These are phyloP conservation scores for Aspergillus sojae DNA, from an alignment of 2,329 filamentous ascomycete species.

Conservation along the genomic window DNA sequence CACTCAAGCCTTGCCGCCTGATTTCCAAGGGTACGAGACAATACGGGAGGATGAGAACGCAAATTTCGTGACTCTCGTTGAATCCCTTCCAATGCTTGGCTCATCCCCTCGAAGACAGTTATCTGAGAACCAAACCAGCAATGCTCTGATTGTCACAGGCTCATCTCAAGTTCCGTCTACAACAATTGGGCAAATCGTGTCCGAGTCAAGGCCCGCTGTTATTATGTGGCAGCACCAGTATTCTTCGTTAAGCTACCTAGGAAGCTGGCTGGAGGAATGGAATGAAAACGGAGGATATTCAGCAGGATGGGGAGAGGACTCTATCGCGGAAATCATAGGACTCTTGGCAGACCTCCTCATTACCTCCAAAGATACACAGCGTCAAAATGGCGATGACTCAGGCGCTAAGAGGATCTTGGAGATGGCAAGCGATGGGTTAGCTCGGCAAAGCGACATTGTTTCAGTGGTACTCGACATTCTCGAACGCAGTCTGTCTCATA, in stretches of 20 bases:
- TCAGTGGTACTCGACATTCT: conserved; percentile 82
- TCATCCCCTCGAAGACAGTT: conserved; percentile 28
- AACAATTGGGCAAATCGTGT: conserved; percentile 64
- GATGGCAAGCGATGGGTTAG: conserved; percentile 53
- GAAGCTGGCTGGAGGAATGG: conserved; percentile 62
- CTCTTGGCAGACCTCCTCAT: conserved; percentile 72
- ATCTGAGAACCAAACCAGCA: conserved; percentile 26
- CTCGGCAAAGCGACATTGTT: conserved; percentile 67
- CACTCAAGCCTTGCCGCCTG: conserved; percentile 72
- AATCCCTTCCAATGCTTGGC: conserved; percentile 56
- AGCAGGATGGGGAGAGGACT: conserved; percentile 59
- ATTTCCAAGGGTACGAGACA: conserved; percentile 75
- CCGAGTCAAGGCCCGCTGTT: conserved; percentile 74
- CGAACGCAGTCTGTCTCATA: conserved; percentile 62
- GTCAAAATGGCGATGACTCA: conserved; percentile 38
- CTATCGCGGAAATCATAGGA: conserved; percentile 72
- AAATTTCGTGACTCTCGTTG: conserved; percentile 71
- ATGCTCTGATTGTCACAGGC: conserved; percentile 38
- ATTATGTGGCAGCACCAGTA: conserved; percentile 75
- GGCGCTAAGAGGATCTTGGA: conserved; percentile 50
- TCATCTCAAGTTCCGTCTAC: conserved; percentile 41
- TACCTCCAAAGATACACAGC: conserved; percentile 34
- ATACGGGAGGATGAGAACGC: conserved; percentile 83
- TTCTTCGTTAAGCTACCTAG: conserved; percentile 77
- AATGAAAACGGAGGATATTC: conserved; percentile 53